Evolutionary conservation across 352 stramenopile genomes (phyloP).

Genomic region (Blastocystis sp.): DNA sequence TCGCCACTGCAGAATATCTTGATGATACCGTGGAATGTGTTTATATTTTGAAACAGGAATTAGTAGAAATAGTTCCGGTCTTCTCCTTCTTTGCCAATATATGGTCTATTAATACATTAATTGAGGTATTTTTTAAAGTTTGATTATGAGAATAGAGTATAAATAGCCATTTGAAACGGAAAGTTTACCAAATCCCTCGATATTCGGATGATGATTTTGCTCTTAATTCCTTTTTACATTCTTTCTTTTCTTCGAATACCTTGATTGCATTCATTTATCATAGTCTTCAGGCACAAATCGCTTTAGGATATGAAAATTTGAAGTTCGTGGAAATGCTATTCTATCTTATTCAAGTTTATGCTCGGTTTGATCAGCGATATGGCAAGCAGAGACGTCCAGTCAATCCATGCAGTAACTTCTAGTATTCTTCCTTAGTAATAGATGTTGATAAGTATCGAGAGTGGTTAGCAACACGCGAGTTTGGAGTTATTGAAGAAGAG

Average conservation of each 20-base stretch:
- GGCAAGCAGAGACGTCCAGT: neutral
- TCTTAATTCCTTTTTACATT: neutral
- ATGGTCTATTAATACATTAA: neutral
- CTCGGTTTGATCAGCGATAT: neutral
- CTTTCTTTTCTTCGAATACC: neutral
- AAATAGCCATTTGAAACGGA: neutral
- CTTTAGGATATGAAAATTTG: neutral
- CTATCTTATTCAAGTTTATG: neutral
- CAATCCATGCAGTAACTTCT: neutral
- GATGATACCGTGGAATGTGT: neutral
- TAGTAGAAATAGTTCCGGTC: neutral
- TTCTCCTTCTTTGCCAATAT: neutral
- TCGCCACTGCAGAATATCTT: neutral
- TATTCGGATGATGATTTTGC: neutral
- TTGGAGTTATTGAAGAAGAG: neutral
- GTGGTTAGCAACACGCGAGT: neutral
- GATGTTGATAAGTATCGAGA: neutral
- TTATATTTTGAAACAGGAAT: slow-evolving; percentile 26
- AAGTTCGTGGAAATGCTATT: slow-evolving; percentile 45
- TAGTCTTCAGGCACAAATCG: slow-evolving; percentile 1
- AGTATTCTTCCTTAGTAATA: neutral
- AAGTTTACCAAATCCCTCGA: neutral
- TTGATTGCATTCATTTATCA: neutral
- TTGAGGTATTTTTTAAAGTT: neutral
- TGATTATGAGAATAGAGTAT: neutral